phyloP scores from a whole-genome alignment of 441 rosid species.

The Croton setiger region DNA sequence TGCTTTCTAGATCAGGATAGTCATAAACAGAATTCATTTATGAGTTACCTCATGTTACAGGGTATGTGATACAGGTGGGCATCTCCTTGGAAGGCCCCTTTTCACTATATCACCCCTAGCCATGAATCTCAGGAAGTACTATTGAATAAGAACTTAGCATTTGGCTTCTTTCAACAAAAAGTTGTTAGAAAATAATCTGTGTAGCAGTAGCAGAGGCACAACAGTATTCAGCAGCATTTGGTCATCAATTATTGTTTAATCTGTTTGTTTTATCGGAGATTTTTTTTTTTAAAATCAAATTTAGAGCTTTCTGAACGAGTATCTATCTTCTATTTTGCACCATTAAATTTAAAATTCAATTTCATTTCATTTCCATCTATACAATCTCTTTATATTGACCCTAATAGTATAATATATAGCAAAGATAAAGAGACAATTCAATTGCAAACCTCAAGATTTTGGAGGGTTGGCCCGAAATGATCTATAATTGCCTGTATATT shows the following conservation, averaged over 20 bases:
- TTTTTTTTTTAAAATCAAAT: background rate
- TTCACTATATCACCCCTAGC: background rate
- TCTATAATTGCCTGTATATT: constrained; percentile 40
- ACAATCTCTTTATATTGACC: background rate
- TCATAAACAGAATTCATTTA: background rate
- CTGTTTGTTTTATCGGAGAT: background rate
- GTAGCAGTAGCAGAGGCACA: background rate
- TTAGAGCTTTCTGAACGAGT: background rate
- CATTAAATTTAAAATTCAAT: background rate
- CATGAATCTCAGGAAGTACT: background rate
- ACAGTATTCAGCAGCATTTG: background rate
- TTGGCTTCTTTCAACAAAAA: background rate
- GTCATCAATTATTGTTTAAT: background rate
- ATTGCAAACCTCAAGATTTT: constrained; percentile 43
- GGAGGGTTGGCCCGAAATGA: constrained; percentile 45
- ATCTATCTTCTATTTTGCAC: background rate
- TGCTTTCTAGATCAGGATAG: background rate
- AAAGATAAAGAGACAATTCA: constrained; percentile 9
- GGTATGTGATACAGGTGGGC: background rate
- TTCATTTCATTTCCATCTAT: background rate
- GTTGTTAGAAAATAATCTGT: background rate
- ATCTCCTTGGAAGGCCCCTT: background rate
- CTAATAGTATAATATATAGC: background rate
- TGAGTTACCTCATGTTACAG: background rate
- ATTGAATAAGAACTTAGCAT: background rate